Evolutionary conservation across 2,329 filamentous ascomycete species (phyloP).

Genomic region (Aurifilum marmelostoma): DNA sequence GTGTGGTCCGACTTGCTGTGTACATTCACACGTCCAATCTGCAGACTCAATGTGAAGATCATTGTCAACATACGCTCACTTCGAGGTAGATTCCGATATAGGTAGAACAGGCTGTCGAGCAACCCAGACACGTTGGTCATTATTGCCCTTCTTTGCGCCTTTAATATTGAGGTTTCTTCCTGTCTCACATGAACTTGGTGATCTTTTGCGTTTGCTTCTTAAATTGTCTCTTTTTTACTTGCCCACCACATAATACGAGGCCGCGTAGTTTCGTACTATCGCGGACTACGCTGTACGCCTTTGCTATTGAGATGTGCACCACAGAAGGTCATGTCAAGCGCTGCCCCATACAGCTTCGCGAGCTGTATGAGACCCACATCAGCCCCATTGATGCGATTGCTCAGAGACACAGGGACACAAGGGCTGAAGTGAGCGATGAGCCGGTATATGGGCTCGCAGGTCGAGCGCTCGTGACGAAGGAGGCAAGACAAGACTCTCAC

Average conservation of each 20-base stretch:
- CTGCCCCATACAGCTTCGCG: background rate
- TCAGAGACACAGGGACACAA: background rate
- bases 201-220: background rate
- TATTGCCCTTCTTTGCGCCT: background rate
- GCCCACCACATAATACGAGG: background rate
- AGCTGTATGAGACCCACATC: background rate
- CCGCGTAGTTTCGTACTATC: background rate
- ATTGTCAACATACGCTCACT: background rate
- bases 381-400: too few species aligned
- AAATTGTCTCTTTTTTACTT: background rate
- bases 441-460: background rate
- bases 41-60: background rate
- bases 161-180: background rate
- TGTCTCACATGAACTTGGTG: too few species aligned
- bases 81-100: background rate
- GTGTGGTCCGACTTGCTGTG: background rate
- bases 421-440: background rate
- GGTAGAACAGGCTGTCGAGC: background rate
- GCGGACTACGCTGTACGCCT: background rate
- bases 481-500: background rate
- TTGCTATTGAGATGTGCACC: background rate
- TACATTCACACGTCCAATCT: background rate
- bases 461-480: background rate
- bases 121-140: background rate
- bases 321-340: background rate